Conservation (phyloP, 495 filamentous ascomycete genomes). For the Jackrogersella minutella region DNA sequence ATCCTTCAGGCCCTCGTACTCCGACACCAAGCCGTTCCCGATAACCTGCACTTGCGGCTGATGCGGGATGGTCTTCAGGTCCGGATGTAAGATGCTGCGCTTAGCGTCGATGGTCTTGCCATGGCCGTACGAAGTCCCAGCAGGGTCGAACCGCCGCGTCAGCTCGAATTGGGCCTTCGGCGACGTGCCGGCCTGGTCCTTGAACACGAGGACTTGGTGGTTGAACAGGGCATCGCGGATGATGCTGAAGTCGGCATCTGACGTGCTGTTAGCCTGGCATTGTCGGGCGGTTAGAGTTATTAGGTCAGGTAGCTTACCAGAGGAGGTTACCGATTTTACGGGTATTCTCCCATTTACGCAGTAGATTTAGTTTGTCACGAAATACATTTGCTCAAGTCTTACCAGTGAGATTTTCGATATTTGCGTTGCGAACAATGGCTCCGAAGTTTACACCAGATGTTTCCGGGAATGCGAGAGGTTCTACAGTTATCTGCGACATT, state of each 20-base stretch:
- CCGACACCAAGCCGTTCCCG: conserved; percentile 70
- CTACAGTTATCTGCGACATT: conserved; percentile 40
- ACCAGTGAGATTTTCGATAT: conserved; percentile 68
- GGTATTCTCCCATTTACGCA: conserved; percentile 56
- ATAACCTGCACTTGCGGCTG: conserved; percentile 83
- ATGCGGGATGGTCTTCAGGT: conserved; percentile 79
- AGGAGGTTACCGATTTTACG: conserved; percentile 65
- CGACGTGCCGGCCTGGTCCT: conserved; percentile 66
- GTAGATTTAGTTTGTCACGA: conserved; percentile 19
- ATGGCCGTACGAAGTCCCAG: conserved; percentile 71
- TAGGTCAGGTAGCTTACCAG: conserved; percentile 49
- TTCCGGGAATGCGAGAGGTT: conserved; percentile 51
- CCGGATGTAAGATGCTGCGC: conserved; percentile 75
- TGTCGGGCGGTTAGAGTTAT: background rate
- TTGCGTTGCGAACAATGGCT: conserved; percentile 60
- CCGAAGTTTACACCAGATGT: conserved; percentile 65
- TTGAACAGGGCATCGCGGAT: conserved; percentile 69
- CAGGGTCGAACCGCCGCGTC: conserved; percentile 73
- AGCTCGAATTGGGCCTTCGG: conserved; percentile 75
- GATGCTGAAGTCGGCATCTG: conserved; percentile 66
- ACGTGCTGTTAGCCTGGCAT: background rate
- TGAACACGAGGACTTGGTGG: conserved; percentile 72
- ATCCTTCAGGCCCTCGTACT: conserved; percentile 72
- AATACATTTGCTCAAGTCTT: conserved; percentile 44
- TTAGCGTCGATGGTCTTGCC: conserved; percentile 73